phyloP scores from a whole-genome alignment of 345 rosid species.

The Gossypium raimondii region DNA sequence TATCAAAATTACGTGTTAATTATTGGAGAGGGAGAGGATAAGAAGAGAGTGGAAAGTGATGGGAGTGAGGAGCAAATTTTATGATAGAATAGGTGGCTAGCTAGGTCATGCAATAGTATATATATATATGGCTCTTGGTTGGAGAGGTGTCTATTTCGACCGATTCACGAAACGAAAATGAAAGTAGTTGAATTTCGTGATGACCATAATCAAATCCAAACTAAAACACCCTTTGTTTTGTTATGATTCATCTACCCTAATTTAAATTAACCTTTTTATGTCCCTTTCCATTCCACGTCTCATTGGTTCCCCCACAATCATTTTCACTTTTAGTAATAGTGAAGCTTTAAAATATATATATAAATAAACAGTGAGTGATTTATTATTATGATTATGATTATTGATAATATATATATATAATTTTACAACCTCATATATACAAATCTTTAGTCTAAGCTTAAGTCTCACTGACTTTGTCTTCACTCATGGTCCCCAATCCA shows the following conservation, averaged over 20 bases:
- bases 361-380: no score
- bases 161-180: background rate
- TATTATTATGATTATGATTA: no score
- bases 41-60: no score
- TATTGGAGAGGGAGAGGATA: no score
- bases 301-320: background rate
- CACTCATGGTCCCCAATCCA: background rate
- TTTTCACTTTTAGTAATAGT: background rate
- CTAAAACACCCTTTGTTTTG: background rate
- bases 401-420: no score
- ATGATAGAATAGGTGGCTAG: background rate
- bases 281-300: background rate
- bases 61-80: background rate
- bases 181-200: slow-evolving; percentile 9
- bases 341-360: no score
- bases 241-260: background rate
- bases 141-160: background rate
- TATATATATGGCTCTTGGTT: background rate
- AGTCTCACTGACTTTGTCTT: background rate
- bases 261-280: background rate
- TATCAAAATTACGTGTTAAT: no score
- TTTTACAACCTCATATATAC: background rate
- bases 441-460: background rate
- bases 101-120: background rate
- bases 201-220: background rate